Percentiles rank a stretch among this genome's conserved stretches.
These are phyloP conservation scores for Lasiosphaeria ovina DNA, from an alignment of 495 filamentous ascomycete genomes.

Conservation along the genomic window DNA sequence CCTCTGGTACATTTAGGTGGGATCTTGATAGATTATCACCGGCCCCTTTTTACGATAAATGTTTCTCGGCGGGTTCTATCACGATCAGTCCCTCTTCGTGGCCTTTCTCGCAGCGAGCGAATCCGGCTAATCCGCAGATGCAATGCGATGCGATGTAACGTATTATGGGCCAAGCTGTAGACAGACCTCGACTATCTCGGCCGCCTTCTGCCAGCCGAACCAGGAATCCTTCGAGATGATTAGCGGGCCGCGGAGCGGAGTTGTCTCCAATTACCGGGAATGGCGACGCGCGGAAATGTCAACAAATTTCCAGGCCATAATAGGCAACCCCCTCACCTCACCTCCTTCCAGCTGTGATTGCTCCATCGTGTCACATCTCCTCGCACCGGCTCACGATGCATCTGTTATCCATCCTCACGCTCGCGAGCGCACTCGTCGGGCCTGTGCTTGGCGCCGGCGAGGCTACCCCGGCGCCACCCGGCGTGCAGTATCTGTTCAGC, in stretches of 20 bases:
- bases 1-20: neutral
- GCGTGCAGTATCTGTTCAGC: constrained; percentile 13
- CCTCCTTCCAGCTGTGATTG: neutral
- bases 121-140: neutral
- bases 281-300: neutral
- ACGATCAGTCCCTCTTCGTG: neutral
- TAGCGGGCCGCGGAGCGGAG: neutral
- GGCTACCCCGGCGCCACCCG: constrained; percentile 3
- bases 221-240: neutral
- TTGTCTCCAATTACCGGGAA: neutral
- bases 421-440: neutral
- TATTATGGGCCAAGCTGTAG: neutral
- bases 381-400: constrained; percentile 4
- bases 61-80: neutral
- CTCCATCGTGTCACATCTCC: neutral
- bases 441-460: neutral
- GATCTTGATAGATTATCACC: neutral
- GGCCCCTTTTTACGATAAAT: neutral
- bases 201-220: neutral
- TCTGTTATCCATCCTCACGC: neutral
- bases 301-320: neutral
- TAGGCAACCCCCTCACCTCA: neutral
- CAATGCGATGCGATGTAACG: neutral
- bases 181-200: neutral
- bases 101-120: neutral